phyloP scores from a whole-genome alignment of 352 stramenopile species.

The Pythium aristosporum region DNA sequence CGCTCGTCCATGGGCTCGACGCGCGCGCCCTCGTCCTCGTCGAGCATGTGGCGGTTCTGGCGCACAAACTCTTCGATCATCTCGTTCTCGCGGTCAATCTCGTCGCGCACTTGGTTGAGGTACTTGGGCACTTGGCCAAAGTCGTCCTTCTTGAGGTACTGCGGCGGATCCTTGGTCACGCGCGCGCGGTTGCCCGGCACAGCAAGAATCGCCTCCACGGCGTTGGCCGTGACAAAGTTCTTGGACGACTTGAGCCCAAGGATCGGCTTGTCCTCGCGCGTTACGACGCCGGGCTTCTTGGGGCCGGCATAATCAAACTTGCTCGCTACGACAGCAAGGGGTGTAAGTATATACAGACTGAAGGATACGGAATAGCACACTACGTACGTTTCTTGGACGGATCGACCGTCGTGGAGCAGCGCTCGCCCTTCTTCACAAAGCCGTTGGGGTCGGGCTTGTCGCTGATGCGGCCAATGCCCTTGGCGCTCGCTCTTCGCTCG shows the following conservation, averaged over 20 bases:
- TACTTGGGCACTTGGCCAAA: conserved; percentile 93
- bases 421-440: conserved; percentile 72
- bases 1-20: conserved; percentile 81
- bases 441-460: conserved; percentile 67
- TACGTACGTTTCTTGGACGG: conserved; percentile 51
- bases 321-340: conserved; percentile 31
- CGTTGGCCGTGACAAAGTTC: conserved; percentile 94
- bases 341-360: too few relatives aligned
- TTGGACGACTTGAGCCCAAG: conserved; percentile 91
- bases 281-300: conserved; percentile 76
- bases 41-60: conserved; percentile 85
- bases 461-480: conserved; percentile 58
- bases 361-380: too few relatives aligned
- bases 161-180: conserved; percentile 57
- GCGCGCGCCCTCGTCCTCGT: conserved; percentile 58
- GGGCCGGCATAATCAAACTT: conserved; percentile 71
- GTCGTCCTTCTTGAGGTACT: conserved; percentile 90
- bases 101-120: conserved; percentile 89
- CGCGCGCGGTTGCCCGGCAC: conserved; percentile 60
- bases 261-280: conserved; percentile 87
- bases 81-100: conserved; percentile 92
- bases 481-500: conserved; percentile 54
- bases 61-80: conserved; percentile 92
- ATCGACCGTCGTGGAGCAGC: conserved; percentile 45
- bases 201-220: conserved; percentile 89